Percentiles rank a stretch among this genome's conserved stretches.
Evolutionary conservation across 2,329 filamentous ascomycete species (phyloP).

Genomic region (Fusarium abutilonis): DNA sequence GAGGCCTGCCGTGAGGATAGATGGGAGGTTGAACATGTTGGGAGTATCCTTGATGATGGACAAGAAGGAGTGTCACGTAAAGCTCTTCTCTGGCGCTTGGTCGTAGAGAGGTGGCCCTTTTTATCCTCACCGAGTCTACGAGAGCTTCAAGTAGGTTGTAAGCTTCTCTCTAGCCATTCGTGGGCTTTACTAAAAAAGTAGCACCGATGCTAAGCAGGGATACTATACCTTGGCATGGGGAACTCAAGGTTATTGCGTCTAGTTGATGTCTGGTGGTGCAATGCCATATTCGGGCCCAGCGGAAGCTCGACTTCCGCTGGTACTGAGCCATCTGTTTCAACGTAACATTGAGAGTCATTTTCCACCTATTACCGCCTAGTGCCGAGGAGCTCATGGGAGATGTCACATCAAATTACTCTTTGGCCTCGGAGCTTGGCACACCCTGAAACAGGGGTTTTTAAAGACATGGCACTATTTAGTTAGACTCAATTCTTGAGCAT

Average conservation of each 20-base stretch:
- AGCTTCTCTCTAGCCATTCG: constrained; percentile 1
- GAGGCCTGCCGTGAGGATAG: constrained; percentile 53
- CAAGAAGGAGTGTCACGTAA: neutral
- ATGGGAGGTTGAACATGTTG: constrained; percentile 49
- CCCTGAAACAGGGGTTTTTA: neutral
- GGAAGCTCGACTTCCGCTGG: constrained; percentile 22
- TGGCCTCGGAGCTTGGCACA: neutral
- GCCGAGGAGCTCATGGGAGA: neutral
- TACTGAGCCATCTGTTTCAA: neutral
- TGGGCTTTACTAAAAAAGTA: neutral
- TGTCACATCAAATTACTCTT: neutral
- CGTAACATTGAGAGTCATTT: neutral
- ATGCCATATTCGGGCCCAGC: constrained; percentile 14
- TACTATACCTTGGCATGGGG: constrained; percentile 2
- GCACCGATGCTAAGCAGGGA: neutral
- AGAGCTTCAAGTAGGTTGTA: neutral
- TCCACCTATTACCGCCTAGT: neutral
- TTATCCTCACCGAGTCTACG: fast-evolving
- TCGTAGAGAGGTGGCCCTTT: neutral
- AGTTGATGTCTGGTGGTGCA: neutral
- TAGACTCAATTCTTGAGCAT: neutral
- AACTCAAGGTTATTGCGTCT: constrained; percentile 2
- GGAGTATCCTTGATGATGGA: neutral
- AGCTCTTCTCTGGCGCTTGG: fast-evolving
- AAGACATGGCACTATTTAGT: neutral